Base-by-base conservation (phyloP, 2,329 filamentous ascomycete species). In the Venturia carpophila region DNA sequence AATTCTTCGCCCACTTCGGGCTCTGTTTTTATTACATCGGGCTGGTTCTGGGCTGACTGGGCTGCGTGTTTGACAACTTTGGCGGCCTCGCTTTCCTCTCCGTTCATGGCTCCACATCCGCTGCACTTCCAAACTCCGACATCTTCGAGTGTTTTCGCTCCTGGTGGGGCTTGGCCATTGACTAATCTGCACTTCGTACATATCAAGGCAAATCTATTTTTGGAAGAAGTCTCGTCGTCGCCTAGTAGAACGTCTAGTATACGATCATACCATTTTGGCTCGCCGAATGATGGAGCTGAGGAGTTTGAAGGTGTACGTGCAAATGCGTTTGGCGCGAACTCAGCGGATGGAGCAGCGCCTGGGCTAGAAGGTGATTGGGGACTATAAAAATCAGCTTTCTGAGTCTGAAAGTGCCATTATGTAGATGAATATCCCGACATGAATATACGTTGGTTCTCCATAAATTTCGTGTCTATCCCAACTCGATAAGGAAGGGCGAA, bases 161-260 rank as follows among this genome's bases (percentile, higher is more conserved):
- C 94, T 0, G 94, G 93, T 1, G 94, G 92, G 3, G 94, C 94
- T 74, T 97, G 94, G 0, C 95, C 94, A 73, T 99, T 99, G 60
- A 99, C 92, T 1, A 97, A 83, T 39, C 91, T 83, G 74, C 94
- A 99, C 47, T 83, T 81, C 41, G 80, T 76, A 77, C 94, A 99
- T 65, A 99, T 91, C 68, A 99, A 80, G 9, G 87, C 93, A 66
- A 96, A 85, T 21, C 94, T 87, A 75, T 97, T 97, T 79, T 92
- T 95, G 2, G 93, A 85, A 15, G 90, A 87, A 5, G 90, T 95
- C 76, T 99, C 94, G 71, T 99, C 94, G 73, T 99, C 94, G 62
- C 94, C 94, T 0, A 99, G 83, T 34, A 99, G 84, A 0, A 96
- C 85, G 72, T 99, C 94, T 66, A 99, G 81, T 64, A 99, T 87